phyloP scores from a whole-genome alignment of 106 monocot species.

The Cymbidium sinense region DNA sequence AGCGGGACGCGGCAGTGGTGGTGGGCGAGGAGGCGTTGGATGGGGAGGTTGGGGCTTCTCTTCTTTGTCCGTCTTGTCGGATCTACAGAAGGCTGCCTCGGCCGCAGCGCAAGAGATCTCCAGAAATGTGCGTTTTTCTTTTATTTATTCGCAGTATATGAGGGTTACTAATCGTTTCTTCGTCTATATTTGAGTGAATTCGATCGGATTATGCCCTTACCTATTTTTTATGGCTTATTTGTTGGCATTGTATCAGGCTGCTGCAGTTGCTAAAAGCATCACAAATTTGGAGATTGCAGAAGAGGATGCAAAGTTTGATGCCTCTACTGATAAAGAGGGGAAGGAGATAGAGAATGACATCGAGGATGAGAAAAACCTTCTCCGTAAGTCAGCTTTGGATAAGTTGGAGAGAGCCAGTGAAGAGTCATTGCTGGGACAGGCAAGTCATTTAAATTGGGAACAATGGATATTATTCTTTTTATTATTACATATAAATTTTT shows the following conservation, averaged over 20 bases:
- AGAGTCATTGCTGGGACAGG: conserved; percentile 83
- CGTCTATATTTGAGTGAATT: neutral
- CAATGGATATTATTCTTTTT: neutral
- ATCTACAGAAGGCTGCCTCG: conserved; percentile 66
- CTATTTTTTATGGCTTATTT: neutral
- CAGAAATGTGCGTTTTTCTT: conserved; percentile 33
- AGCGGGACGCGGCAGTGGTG: conserved; percentile 3
- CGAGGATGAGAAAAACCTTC: conserved; percentile 22
- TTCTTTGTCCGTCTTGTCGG: conserved; percentile 56
- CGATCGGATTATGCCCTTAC: neutral
- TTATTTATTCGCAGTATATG: neutral
- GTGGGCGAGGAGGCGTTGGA: conserved; percentile 43
- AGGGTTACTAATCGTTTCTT: neutral
- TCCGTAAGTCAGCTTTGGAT: conserved; percentile 64
- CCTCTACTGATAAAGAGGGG: conserved; percentile 14
- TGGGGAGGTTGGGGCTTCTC: conserved; percentile 80
- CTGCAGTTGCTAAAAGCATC: conserved; percentile 59
- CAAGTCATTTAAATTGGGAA: neutral
- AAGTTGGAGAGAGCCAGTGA: conserved; percentile 77
- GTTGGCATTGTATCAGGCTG: conserved; percentile 40
- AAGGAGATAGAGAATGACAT: conserved; percentile 21
- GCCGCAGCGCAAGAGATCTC: conserved; percentile 71
- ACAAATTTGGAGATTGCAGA: conserved; percentile 30
- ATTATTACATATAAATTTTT: neutral
- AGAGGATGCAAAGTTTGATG: conserved; percentile 11